Evolutionary conservation across 108 stramenopile genomes (phyloP).

Genomic region (Cyclotella sp.): DNA sequence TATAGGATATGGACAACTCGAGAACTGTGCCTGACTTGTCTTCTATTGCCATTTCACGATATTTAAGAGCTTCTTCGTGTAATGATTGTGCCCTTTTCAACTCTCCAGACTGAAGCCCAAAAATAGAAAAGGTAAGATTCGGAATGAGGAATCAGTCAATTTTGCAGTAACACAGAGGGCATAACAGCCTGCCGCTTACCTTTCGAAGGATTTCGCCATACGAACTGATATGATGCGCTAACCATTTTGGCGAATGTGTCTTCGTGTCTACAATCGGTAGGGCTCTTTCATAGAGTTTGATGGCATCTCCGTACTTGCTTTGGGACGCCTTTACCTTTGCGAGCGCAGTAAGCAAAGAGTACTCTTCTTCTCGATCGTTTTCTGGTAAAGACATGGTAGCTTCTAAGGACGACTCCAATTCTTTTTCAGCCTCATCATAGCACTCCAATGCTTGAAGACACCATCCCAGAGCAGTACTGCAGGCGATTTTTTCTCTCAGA

Average conservation of each 20-base stretch:
- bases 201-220: constrained; percentile 46
- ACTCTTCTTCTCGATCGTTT: constrained; percentile 8
- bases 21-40: constrained; percentile 34
- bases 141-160: not conserved
- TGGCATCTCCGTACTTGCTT: constrained; percentile 49
- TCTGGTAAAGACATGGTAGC: constrained; percentile 26
- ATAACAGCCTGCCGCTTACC: not conserved
- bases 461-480: constrained; percentile 23
- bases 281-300: constrained; percentile 39
- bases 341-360: constrained; percentile 26
- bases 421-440: constrained; percentile 44
- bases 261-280: constrained; percentile 34
- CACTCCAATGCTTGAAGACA: constrained; percentile 40
- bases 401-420: constrained; percentile 32
- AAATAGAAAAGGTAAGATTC: not conserved
- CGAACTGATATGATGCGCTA: constrained; percentile 40
- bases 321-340: constrained; percentile 41
- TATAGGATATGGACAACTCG: constrained; percentile 42
- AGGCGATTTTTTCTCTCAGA: constrained; percentile 17
- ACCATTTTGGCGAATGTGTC: constrained; percentile 38
- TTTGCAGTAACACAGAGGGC: not conserved
- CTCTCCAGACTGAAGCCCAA: constrained; percentile 24
- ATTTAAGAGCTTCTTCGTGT: constrained; percentile 39
- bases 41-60: constrained; percentile 35
- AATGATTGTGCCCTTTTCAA: constrained; percentile 26